These are phyloP conservation scores for Exserohilum turcica DNA, from an alignment of 2,329 filamentous ascomycete species.

Conservation along the genomic window DNA sequence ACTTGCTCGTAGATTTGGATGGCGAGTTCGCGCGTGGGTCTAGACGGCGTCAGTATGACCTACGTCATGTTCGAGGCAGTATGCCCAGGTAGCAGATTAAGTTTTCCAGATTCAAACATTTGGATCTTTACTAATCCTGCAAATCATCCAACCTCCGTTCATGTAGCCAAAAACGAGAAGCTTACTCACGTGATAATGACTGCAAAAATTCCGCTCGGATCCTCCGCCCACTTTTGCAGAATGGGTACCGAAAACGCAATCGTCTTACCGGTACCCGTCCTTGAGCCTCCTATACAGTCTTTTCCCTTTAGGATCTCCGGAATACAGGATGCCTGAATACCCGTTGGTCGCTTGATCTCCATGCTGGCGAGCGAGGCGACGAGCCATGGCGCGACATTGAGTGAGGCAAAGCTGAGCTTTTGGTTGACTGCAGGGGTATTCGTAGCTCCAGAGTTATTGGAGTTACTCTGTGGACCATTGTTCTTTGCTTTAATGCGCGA, in stretches of 20 bases:
- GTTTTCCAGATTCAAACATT: too few relatives aligned
- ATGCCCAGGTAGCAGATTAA: background rate
- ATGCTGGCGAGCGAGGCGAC: slow-evolving; percentile 75
- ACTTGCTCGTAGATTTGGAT: slow-evolving; percentile 97
- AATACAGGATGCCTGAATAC: slow-evolving; percentile 91
- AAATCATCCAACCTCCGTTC: too few relatives aligned
- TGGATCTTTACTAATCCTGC: too few relatives aligned
- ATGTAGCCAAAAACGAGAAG: slow-evolving; percentile 42
- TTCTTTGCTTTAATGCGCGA: slow-evolving; percentile 46
- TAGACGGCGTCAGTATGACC: slow-evolving; percentile 12
- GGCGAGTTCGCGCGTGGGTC: slow-evolving; percentile 73
- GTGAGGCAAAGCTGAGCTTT: slow-evolving; percentile 70
- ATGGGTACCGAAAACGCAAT: slow-evolving; percentile 95
- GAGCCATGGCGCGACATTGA: slow-evolving; percentile 84
- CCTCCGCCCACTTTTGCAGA: slow-evolving; percentile 88
- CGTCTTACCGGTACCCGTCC: slow-evolving; percentile 96
- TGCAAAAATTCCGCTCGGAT: slow-evolving; percentile 89
- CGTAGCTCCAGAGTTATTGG: slow-evolving; percentile 8
- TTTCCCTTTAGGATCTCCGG: slow-evolving; percentile 88
- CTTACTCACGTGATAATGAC: slow-evolving; percentile 80
- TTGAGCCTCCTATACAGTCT: slow-evolving; percentile 89
- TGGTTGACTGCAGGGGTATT: slow-evolving; percentile 21
- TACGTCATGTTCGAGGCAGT: too few relatives aligned
- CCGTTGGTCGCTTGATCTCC: slow-evolving; percentile 86
- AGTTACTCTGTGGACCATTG: slow-evolving; percentile 12